Conservation (phyloP, 208 protist species). For the Tritrichomonas musculus region DNA sequence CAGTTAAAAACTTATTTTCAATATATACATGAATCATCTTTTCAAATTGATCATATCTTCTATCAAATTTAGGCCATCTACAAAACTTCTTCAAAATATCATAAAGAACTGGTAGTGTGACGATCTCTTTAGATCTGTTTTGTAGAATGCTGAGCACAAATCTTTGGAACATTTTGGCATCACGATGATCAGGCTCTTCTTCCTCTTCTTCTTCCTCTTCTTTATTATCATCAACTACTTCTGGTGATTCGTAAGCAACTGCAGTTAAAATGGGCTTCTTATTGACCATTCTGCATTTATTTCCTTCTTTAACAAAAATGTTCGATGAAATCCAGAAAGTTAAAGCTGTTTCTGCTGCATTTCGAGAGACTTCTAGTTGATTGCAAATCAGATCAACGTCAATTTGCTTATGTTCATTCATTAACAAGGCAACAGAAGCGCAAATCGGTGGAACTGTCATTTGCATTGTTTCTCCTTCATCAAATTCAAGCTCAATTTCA, state of each 20-base stretch:
- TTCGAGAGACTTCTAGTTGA: neutral
- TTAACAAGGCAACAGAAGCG: neutral
- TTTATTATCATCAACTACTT: neutral
- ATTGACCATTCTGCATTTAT: neutral
- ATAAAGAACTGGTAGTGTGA: neutral
- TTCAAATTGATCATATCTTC: neutral
- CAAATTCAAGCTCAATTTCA: neutral
- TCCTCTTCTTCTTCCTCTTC: conserved; percentile 2
- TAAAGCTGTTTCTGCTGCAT: neutral
- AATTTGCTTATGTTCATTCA: neutral
- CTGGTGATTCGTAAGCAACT: neutral
- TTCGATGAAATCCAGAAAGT: neutral
- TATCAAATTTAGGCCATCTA: neutral
- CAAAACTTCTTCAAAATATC: neutral
- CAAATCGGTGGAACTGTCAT: neutral
- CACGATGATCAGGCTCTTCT: neutral
- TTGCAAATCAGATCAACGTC: neutral
- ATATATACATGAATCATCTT: neutral
- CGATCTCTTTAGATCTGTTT: neutral
- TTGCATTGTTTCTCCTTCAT: neutral
- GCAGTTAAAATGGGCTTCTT: neutral
- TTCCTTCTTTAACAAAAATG: neutral
- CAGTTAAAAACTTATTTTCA: neutral
- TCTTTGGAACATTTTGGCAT: neutral
- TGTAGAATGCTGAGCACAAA: neutral